Evolutionary conservation across 73 alveolate species (phyloP).

Genomic region (Tetrahymena elliotti): DNA sequence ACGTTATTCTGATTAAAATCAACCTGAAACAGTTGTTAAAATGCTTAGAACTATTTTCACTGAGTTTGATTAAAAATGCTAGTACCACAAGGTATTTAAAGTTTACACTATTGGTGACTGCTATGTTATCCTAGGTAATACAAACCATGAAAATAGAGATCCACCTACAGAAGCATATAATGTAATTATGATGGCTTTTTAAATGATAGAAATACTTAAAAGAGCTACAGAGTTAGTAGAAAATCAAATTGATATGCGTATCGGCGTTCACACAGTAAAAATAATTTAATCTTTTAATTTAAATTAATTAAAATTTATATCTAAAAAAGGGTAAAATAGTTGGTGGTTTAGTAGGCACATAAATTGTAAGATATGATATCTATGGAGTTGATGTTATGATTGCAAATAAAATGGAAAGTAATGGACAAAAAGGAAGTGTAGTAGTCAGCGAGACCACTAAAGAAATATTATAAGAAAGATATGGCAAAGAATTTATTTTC

Average conservation of each 20-base stretch:
- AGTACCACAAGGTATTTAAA: conserved; percentile 28
- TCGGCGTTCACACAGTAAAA: conserved; percentile 38
- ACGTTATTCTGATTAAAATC: conserved; percentile 15
- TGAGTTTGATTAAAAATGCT: conserved; percentile 33
- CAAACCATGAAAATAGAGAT: conserved; percentile 21
- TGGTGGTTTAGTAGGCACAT: conserved; percentile 38
- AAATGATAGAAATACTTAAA: conserved; percentile 23
- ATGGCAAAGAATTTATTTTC: background rate
- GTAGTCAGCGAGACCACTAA: conserved; percentile 10
- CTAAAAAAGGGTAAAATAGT: conserved; percentile 39
- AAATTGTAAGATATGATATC: conserved; percentile 33
- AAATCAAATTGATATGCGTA: conserved; percentile 32
- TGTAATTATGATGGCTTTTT: conserved; percentile 25
- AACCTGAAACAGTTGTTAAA: conserved; percentile 25
- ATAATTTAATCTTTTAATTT: background rate
- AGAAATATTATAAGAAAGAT: background rate
- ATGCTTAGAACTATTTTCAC: conserved; percentile 31
- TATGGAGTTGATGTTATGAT: conserved; percentile 40
- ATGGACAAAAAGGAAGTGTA: conserved; percentile 24
- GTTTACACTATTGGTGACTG: conserved; percentile 44
- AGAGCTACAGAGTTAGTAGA: conserved; percentile 11
- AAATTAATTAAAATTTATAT: no score
- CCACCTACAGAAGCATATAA: conserved; percentile 22
- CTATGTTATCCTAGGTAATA: conserved; percentile 36
- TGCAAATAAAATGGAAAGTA: conserved; percentile 38